Evolutionary conservation across 2,329 filamentous ascomycete genomes (phyloP).

Genomic region (Ophiostoma triangulosporum): DNA sequence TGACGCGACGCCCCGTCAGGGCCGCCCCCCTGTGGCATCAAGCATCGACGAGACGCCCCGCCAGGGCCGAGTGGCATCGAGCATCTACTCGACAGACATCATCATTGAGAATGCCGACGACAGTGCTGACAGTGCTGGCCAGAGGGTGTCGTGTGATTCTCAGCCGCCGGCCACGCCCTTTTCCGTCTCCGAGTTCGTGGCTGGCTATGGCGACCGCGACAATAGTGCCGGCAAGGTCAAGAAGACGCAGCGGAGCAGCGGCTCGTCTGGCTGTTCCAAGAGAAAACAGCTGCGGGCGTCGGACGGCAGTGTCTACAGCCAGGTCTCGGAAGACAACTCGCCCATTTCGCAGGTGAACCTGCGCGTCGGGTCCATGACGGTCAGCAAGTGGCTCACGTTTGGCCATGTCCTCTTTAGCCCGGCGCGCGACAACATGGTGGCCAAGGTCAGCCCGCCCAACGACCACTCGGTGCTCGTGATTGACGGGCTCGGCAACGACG

Average conservation of each 20-base stretch:
- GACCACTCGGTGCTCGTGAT: constrained; percentile 58
- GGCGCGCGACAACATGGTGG: constrained; percentile 54
- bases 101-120: constrained; percentile 37
- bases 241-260: constrained; percentile 18
- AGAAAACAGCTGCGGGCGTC: constrained; percentile 27
- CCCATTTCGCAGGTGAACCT: constrained; percentile 61
- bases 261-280: constrained; percentile 17
- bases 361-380: constrained; percentile 67
- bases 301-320: constrained; percentile 31
- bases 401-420: constrained; percentile 74
- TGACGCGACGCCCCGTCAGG: constrained; percentile 3
- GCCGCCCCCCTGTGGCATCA: neutral
- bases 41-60: neutral
- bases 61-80: constrained; percentile 28
- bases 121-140: constrained; percentile 28
- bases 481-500: constrained; percentile 73
- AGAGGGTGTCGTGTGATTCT: constrained; percentile 15
- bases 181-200: constrained; percentile 29
- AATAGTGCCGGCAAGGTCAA: constrained; percentile 10
- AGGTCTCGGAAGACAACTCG: constrained; percentile 41
- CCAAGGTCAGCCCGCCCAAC: constrained; percentile 34
- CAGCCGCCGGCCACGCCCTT: constrained; percentile 29
- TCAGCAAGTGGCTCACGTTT: constrained; percentile 79
- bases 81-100: constrained; percentile 41
- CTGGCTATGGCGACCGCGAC: constrained; percentile 26